A percentile compares a stretch with the other conserved stretches of the same genome.
phyloP scores from a whole-genome alignment of 2,329 filamentous ascomycete species.

The Aureobasidium sp. region DNA sequence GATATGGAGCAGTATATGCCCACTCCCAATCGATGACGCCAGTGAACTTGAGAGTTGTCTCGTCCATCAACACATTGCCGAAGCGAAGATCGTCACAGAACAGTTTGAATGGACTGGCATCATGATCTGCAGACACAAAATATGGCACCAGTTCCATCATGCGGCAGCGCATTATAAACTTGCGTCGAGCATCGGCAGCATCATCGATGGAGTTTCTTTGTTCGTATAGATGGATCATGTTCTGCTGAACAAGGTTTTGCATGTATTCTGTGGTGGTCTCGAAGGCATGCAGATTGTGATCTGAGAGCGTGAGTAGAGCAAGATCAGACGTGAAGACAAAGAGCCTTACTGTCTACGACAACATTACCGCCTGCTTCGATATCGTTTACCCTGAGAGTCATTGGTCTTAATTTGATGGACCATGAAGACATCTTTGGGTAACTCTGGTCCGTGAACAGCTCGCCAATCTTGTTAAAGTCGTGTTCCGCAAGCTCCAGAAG shows the following conservation, averaged over 20 bases:
- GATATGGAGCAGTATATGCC: conserved; percentile 17
- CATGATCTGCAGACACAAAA: conserved; percentile 13
- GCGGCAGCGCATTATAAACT: conserved; percentile 18
- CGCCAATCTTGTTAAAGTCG: background rate
- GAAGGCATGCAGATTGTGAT: conserved; percentile 1
- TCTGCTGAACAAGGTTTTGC: conserved; percentile 16
- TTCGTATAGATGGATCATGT: conserved; percentile 18
- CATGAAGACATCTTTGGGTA: background rate
- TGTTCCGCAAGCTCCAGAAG: background rate
- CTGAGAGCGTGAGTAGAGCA: background rate
- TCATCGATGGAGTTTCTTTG: conserved; percentile 20
- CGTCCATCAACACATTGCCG: conserved; percentile 19
- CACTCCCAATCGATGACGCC: conserved; percentile 21
- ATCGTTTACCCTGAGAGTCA: background rate
- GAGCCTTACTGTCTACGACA: background rate
- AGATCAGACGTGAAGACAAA: background rate
- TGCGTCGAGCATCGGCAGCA: conserved; percentile 19
- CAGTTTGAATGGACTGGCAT: background rate
- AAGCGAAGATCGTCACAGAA: conserved; percentile 19
- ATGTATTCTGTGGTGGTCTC: conserved; percentile 16
- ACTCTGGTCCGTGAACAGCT: background rate
- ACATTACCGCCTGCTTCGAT: conserved; percentile 3
- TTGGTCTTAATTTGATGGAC: background rate
- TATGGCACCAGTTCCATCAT: conserved; percentile 15
- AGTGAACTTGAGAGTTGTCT: conserved; percentile 15